phyloP scores from a whole-genome alignment of 345 rosid genomes.

The Camelina laxa region DNA sequence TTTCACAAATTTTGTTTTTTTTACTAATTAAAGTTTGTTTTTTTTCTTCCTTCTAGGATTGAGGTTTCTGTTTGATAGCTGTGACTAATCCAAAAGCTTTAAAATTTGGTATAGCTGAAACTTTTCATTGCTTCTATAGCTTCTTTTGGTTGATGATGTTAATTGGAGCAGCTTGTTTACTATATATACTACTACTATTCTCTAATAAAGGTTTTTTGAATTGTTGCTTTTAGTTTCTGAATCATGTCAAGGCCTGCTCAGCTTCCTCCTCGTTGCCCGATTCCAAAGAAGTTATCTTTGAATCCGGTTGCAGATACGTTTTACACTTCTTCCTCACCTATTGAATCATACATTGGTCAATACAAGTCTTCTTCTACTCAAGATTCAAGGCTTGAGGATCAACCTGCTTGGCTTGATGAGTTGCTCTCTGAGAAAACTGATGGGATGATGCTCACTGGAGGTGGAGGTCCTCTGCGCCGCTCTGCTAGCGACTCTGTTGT shows the following conservation, averaged over 20 bases:
- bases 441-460: slow-evolving; percentile 42
- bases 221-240: not conserved
- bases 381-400: slow-evolving; percentile 57
- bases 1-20: not conserved
- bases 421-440: slow-evolving; percentile 52
- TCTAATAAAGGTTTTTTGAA: not conserved
- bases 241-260: slow-evolving; percentile 59
- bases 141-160: not conserved
- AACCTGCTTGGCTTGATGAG: slow-evolving; percentile 72
- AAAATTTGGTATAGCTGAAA: not conserved
- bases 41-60: slow-evolving; percentile 8
- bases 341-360: slow-evolving; percentile 42
- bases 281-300: slow-evolving; percentile 55
- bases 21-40: not conserved
- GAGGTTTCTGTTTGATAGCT: slow-evolving; percentile 33
- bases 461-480: slow-evolving; percentile 57
- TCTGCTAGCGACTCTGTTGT: slow-evolving; percentile 76
- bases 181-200: not conserved
- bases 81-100: slow-evolving; percentile 2
- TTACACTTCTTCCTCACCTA: slow-evolving; percentile 43
- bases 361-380: slow-evolving; percentile 56
- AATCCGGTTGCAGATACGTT: slow-evolving; percentile 40
- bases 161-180: not conserved
- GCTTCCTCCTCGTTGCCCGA: slow-evolving; percentile 77
- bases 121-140: not conserved